Conservation (phyloP, 106 monocot genomes). For the Dioscorea dumetorum region DNA sequence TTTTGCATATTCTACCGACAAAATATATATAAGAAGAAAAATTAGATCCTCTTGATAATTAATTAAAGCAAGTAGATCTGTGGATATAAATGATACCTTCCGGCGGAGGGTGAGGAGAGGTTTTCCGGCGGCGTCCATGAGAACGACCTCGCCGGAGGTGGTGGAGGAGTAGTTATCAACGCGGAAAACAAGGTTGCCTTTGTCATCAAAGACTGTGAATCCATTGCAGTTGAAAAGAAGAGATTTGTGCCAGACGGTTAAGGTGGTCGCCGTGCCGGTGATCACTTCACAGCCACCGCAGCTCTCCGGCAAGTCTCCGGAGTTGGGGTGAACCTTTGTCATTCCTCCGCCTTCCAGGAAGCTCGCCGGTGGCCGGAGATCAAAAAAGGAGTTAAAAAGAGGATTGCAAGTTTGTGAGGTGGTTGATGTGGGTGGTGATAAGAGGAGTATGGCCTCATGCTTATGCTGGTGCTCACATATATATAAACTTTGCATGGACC, state of each 20-base stretch:
- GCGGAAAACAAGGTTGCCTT: conserved; percentile 39
- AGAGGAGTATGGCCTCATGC: neutral
- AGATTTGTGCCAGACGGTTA: conserved; percentile 48
- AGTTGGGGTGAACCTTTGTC: conserved; percentile 19
- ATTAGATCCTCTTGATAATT: no score
- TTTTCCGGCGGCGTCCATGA: conserved; percentile 61
- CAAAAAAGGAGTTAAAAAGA: neutral
- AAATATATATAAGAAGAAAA: no score
- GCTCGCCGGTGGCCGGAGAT: neutral
- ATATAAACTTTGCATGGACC: no score
- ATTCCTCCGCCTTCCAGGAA: neutral
- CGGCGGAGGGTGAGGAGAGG: conserved; percentile 46
- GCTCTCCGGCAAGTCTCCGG: neutral
- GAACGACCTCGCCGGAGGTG: conserved; percentile 31
- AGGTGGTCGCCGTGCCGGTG: conserved; percentile 1
- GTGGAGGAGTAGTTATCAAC: conserved; percentile 51
- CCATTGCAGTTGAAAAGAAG: conserved; percentile 36
- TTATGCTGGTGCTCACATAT: no score
- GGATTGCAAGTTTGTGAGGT: neutral
- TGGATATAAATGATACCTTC: conserved; percentile 21
- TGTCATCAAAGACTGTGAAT: conserved; percentile 49
- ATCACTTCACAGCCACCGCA: neutral
- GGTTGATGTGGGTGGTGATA: neutral
- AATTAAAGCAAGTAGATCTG: no score
- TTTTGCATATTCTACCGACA: neutral